A percentile compares a stretch with the other conserved stretches of the same genome.
phyloP scores from a whole-genome alignment of 2,329 filamentous ascomycete species.

The Pseudogymnoascus sp. region DNA sequence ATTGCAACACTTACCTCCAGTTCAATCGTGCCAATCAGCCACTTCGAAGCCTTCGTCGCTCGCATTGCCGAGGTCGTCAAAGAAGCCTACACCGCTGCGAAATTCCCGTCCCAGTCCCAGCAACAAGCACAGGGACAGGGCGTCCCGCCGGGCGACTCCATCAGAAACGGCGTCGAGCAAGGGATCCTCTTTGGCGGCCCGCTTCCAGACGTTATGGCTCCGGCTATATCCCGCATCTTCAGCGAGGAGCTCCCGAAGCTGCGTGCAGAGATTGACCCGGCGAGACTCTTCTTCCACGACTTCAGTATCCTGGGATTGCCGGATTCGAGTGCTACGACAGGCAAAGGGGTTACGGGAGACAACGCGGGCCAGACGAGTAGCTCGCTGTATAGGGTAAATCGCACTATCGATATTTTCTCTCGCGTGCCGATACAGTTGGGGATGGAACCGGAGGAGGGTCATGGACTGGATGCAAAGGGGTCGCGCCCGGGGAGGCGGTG shows the following conservation, averaged over 20 bases:
- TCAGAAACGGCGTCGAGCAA: constrained; percentile 25
- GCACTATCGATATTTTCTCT: background rate
- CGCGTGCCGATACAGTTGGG: background rate
- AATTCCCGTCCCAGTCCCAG: constrained; percentile 16
- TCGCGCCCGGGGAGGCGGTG: constrained; percentile 18
- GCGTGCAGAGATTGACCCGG: constrained; percentile 27
- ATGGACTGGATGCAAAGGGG: constrained; percentile 1
- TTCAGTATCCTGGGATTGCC: constrained; percentile 25
- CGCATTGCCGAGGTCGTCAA: constrained; percentile 23
- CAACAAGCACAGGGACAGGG: constrained; percentile 10
- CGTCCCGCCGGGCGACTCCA: constrained; percentile 17
- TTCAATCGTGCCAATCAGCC: constrained; percentile 25
- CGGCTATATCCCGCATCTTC: constrained; percentile 27
- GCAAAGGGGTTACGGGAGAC: background rate
- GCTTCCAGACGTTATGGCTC: constrained; percentile 26
- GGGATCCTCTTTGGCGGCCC: constrained; percentile 27
- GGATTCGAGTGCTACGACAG: constrained; percentile 21
- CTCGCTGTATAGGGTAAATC: background rate
- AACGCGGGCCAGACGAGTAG: background rate
- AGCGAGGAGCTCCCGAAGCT: constrained; percentile 21
- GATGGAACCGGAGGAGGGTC: background rate
- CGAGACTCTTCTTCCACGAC: constrained; percentile 28
- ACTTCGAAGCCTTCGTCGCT: constrained; percentile 25
- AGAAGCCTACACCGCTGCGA: constrained; percentile 19
- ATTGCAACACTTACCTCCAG: constrained; percentile 25